Evolutionary conservation across 176 grass and related monocot species (phyloP).

Genomic region (Phoenix roebelenii): DNA sequence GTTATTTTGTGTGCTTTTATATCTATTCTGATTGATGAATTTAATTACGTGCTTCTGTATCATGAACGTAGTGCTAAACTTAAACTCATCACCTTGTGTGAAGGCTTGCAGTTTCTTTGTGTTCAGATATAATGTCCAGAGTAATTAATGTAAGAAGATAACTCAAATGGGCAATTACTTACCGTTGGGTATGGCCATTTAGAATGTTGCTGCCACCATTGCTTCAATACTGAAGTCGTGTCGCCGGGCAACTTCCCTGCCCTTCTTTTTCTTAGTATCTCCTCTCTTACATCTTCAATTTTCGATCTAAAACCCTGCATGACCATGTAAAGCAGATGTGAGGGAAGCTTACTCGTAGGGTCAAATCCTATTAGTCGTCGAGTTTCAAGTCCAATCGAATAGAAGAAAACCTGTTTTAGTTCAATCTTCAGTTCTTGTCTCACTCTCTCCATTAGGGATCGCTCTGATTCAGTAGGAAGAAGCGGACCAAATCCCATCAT

Average conservation of each 20-base stretch:
- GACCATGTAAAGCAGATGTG: background rate
- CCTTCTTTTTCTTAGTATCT: conserved; percentile 93
- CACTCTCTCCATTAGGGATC: conserved; percentile 96
- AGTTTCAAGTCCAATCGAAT: no score
- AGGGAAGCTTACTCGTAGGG: no score
- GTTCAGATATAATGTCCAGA: no score
- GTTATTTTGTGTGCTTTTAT: no score
- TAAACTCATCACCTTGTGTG: no score
- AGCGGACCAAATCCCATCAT: conserved; percentile 98
- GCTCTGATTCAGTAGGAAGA: conserved; percentile 71
- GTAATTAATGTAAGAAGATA: no score
- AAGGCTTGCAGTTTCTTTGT: no score
- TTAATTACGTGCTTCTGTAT: no score
- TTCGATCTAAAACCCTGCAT: conserved; percentile 86
- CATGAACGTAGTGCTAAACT: no score
- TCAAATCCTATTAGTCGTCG: no score
- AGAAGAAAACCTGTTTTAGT: conserved; percentile 64
- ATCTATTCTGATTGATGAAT: no score
- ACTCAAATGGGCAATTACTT: conserved; percentile 19
- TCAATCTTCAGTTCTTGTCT: conserved; percentile 93
- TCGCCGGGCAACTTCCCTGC: conserved; percentile 97
- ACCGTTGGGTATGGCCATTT: conserved; percentile 99
- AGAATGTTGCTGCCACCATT: conserved; percentile 98
- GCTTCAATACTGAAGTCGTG: conserved; percentile 87
- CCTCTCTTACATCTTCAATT: conserved; percentile 94